Conservation (phyloP, 768 basidiomycete genomes). For the Auricularia cornea region DNA sequence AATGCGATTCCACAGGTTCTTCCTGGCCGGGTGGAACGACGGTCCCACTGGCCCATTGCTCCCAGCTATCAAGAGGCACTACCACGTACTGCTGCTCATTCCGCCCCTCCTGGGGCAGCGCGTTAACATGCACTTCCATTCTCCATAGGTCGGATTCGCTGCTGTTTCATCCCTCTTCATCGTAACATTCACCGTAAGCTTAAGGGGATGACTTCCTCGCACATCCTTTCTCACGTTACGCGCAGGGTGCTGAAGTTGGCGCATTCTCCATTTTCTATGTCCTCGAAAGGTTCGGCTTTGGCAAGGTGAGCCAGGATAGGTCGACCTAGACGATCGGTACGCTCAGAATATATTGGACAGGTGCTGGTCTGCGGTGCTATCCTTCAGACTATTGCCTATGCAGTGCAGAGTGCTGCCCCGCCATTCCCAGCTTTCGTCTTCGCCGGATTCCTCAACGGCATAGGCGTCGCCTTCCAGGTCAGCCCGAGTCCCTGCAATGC, state of each 20-base stretch:
- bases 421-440: background rate
- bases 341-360: background rate
- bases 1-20: background rate
- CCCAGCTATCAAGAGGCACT: background rate
- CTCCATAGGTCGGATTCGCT: background rate
- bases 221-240: slow-evolving; percentile 1
- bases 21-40: background rate
- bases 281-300: background rate
- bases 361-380: background rate
- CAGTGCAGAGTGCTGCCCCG: background rate
- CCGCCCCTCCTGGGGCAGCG: background rate
- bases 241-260: background rate
- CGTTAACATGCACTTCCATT: background rate
- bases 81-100: background rate
- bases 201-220: background rate
- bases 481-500: background rate
- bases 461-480: background rate
- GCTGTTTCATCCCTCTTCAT: background rate
- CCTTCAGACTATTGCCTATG: background rate
- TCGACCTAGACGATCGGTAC: background rate
- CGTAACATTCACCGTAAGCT: background rate
- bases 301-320: background rate
- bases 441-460: background rate
- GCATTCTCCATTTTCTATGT: background rate
- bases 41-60: background rate